Evolutionary conservation across 768 basidiomycete species (phyloP), one percentile per base, ranked within the genome.

Genomic region (Mrakia gelida): DNA sequence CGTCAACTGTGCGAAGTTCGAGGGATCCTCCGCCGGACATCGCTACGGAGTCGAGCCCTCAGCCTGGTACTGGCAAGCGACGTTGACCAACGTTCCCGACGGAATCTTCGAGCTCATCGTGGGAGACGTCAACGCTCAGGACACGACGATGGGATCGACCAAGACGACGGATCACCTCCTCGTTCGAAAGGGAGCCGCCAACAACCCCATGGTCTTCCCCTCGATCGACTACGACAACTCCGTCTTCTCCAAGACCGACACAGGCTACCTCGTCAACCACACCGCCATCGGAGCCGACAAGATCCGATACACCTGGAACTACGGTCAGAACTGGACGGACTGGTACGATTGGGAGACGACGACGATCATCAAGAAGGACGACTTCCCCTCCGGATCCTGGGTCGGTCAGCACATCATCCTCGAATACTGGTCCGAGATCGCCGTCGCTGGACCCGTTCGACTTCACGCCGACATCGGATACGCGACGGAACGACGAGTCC

Each of bases 121-220:
- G 75, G 87, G 86, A 76, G 90, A 90, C 79, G 88, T 91, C 16
- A 79, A 84, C 0, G 85, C 89, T 1, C 82, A 83, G 26, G 82
- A 85, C 41, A 83, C 85, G 11, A 92, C 91, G 23, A 88, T 87
- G 75, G 91, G 92, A 84, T 80, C 80, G 49, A 84, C 82, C 21
- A 61, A 91, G 89, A 85, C 87, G n/a, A 85, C 86, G 54, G 94
- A 96, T 83, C 91, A 91, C 82, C 86, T 96, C 43, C 84, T 96
- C 52, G 80, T 96, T 76, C 89, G 95, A 81, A 95, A 95, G 84
- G 95, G 95, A 59, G 81, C 87, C 21, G 78, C 88, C 3, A 84
- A 88, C 81, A 96, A 97, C 82, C 88, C 91, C 28, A 90, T 97
- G 87, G 90, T 97, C n/a, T 95, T 92, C 87, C 92, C 93, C 0